Evolutionary conservation across 192 early-diverging fungal genomes (phyloP).

Genomic region (Piromyces sp.): DNA sequence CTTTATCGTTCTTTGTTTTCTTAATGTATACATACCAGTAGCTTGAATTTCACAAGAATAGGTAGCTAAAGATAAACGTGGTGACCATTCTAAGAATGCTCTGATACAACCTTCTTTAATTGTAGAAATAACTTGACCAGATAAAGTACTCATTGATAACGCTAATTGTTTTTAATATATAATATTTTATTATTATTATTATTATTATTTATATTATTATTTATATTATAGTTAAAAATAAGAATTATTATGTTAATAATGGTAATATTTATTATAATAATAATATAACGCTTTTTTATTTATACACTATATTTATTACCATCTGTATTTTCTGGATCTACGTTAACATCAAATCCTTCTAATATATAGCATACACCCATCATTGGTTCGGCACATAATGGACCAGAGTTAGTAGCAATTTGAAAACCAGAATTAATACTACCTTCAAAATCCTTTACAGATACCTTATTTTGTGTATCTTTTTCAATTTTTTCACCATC

Average conservation of each 20-base stretch:
- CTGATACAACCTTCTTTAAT: conserved; percentile 64
- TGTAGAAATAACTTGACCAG: conserved; percentile 77
- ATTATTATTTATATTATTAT: conserved; percentile 10
- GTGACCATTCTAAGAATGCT: conserved; percentile 84
- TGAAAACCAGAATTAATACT: conserved; percentile 83
- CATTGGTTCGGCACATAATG: conserved; percentile 86
- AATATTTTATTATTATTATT: conserved; percentile 1
- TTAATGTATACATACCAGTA: conserved; percentile 42
- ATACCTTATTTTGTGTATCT: conserved; percentile 6
- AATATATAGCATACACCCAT: conserved; percentile 66
- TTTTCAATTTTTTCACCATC: not conserved
- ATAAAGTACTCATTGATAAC: conserved; percentile 9
- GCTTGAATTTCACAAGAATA: conserved; percentile 95
- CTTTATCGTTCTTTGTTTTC: too few species aligned
- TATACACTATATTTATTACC: too few species aligned
- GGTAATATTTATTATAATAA: too few species aligned
- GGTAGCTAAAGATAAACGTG: conserved; percentile 85
- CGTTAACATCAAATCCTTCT: conserved; percentile 29
- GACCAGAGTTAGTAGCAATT: conserved; percentile 69
- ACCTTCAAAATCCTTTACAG: conserved; percentile 52
- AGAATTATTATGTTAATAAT: too few species aligned
- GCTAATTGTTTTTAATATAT: not conserved
- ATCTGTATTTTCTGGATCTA: conserved; percentile 4
- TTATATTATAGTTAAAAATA: too few species aligned
- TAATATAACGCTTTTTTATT: not conserved